Evolutionary conservation across 441 rosid genomes (phyloP).

Genomic region (Aleurites moluccanus): DNA sequence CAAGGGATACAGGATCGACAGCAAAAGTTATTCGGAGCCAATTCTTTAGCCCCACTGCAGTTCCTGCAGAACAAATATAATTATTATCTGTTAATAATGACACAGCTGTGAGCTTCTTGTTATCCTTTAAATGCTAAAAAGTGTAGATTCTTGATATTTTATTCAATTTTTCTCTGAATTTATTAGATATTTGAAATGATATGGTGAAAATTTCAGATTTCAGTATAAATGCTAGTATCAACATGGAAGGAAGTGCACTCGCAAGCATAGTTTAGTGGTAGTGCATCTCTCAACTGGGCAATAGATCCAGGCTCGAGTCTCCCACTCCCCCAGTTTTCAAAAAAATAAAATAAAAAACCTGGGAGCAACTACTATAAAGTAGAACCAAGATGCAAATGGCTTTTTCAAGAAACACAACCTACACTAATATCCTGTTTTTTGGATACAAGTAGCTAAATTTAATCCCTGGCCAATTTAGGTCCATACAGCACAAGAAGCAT

Average conservation of each 20-base stretch:
- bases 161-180: not conserved
- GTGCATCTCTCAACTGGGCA: no score
- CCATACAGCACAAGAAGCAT: not conserved
- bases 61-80: conserved; percentile 32
- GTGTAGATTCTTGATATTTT: not conserved
- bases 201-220: not conserved
- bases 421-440: not conserved
- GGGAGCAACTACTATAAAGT: no score
- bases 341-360: no score
- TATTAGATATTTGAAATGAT: not conserved
- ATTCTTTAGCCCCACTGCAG: conserved; percentile 52
- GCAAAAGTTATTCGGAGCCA: conserved; percentile 61
- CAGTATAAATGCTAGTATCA: not conserved
- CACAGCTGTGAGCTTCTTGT: not conserved
- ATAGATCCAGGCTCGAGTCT: no score
- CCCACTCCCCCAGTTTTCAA: no score
- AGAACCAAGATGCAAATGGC: no score
- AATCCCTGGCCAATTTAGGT: no score
- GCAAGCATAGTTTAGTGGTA: no score
- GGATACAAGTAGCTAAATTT: no score
- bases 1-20: conserved; percentile 42
- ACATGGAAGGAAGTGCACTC: not conserved
- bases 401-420: no score
- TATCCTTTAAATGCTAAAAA: conserved; percentile 6
- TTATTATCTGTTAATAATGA: not conserved